phyloP scores from a whole-genome alignment of 768 basidiomycete species.

The Leccinum disarticulatum region DNA sequence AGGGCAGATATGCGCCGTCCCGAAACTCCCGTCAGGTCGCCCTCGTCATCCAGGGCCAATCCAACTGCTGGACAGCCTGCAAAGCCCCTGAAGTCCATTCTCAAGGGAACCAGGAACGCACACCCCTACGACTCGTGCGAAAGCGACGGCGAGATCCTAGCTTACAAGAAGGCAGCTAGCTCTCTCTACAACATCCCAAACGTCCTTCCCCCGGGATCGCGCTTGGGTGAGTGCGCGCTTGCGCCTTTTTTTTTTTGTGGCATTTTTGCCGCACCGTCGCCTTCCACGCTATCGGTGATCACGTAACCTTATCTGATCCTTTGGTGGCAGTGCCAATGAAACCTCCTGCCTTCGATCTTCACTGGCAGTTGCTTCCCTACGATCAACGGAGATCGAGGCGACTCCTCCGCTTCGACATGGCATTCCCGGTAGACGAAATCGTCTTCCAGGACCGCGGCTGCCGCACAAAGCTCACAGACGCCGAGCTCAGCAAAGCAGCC shows the following conservation, averaged over 20 bases:
- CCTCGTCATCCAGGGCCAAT: slow-evolving; percentile 20
- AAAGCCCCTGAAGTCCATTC: slow-evolving; percentile 29
- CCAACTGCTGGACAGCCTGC: slow-evolving; percentile 23
- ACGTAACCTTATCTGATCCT: background rate
- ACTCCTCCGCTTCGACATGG: slow-evolving; percentile 50
- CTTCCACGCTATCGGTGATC: background rate
- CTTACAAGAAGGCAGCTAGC: slow-evolving; percentile 23
- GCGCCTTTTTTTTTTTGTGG: background rate
- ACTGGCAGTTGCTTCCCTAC: slow-evolving; percentile 51
- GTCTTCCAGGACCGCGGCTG: slow-evolving; percentile 24
- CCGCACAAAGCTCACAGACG: slow-evolving; percentile 33
- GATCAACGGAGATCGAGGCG: slow-evolving; percentile 33
- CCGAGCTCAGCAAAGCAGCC: slow-evolving; percentile 43
- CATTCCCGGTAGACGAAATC: slow-evolving; percentile 40
- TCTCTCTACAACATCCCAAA: slow-evolving; percentile 24
- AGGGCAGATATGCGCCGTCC: slow-evolving; percentile 19
- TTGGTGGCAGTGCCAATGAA: slow-evolving; percentile 29
- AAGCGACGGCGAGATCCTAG: slow-evolving; percentile 28
- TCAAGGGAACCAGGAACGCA: slow-evolving; percentile 26
- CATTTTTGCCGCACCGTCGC: background rate
- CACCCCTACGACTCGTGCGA: slow-evolving; percentile 25
- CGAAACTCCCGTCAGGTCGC: slow-evolving; percentile 17
- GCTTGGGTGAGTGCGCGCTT: slow-evolving; percentile 24
- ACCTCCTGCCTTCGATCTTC: slow-evolving; percentile 40
- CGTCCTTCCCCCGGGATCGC: slow-evolving; percentile 24